Conservation (phyloP, 805 yeast species). For the Martiniozyma abietophila region DNA sequence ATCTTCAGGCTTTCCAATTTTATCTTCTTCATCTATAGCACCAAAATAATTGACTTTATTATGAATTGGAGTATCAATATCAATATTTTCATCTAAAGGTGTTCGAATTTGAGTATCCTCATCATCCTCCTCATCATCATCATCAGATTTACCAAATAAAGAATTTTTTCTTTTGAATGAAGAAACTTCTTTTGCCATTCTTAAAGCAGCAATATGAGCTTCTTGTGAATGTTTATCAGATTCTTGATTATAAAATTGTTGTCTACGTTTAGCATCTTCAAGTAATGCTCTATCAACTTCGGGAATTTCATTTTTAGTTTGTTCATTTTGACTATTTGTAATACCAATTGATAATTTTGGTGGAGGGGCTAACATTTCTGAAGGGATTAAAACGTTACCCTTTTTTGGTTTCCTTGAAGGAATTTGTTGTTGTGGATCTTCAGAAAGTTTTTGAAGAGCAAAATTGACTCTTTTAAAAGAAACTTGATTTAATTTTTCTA, state of each 20-base stretch:
- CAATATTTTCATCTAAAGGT: conserved; percentile 21
- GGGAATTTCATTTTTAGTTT: conserved; percentile 20
- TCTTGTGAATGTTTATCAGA: conserved; percentile 67
- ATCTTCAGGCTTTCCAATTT: conserved; percentile 8
- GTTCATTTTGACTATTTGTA: conserved; percentile 35
- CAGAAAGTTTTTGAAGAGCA: conserved; percentile 37
- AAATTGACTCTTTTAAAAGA: conserved; percentile 40
- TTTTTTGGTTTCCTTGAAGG: conserved; percentile 46
- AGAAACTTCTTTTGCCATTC: conserved; percentile 59
- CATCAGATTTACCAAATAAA: conserved; percentile 14
- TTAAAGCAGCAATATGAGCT: conserved; percentile 62
- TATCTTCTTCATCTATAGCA: conserved; percentile 4
- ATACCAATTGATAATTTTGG: conserved; percentile 63
- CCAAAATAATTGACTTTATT: conserved; percentile 31
- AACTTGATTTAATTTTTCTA: conserved; percentile 19
- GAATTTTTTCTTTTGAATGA: conserved; percentile 25
- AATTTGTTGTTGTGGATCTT: conserved; percentile 54
- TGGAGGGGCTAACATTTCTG: conserved; percentile 55
- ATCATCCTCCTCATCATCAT: conserved; percentile 21
- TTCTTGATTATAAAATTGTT: conserved; percentile 43
- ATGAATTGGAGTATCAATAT: conserved; percentile 63
- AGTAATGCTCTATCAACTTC: conserved; percentile 39
- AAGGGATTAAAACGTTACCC: conserved; percentile 53
- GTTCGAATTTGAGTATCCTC: conserved; percentile 10
- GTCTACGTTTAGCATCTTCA: conserved; percentile 49